Percentiles rank a stretch among this genome's conserved stretches.
These are phyloP conservation scores for Hanseniaspora valbyensis DNA, from an alignment of 805 yeast genomes.

Conservation along the genomic window DNA sequence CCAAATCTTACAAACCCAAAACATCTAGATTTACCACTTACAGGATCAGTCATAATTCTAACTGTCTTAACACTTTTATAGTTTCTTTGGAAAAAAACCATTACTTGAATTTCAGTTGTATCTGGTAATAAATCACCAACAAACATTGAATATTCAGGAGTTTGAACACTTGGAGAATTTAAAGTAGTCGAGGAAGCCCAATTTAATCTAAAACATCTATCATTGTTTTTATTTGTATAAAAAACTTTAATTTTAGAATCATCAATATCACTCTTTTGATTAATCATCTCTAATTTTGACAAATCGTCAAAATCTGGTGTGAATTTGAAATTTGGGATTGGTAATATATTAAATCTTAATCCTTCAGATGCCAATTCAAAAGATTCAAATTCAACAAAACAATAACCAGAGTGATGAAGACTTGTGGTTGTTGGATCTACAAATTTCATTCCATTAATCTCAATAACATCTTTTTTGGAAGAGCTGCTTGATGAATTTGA, in stretches of 20 bases:
- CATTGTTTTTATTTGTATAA: slow-evolving; percentile 31
- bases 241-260: slow-evolving; percentile 9
- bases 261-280: background rate
- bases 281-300: background rate
- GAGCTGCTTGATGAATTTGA: slow-evolving; percentile 15
- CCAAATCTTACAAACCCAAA: slow-evolving; percentile 73
- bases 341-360: slow-evolving; percentile 51
- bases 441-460: slow-evolving; percentile 27
- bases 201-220: slow-evolving; percentile 59
- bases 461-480: slow-evolving; percentile 17
- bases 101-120: slow-evolving; percentile 68
- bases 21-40: slow-evolving; percentile 64
- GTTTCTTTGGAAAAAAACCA: slow-evolving; percentile 58
- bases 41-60: slow-evolving; percentile 76
- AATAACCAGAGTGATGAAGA: slow-evolving; percentile 50
- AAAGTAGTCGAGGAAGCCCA: slow-evolving; percentile 82
- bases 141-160: slow-evolving; percentile 66
- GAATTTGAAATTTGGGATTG: slow-evolving; percentile 41
- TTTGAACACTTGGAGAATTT: slow-evolving; percentile 55
- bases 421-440: slow-evolving; percentile 28
- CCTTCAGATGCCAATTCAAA: slow-evolving; percentile 63
- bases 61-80: slow-evolving; percentile 65
- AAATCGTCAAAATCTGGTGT: slow-evolving; percentile 17
- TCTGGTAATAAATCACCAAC: slow-evolving; percentile 75
- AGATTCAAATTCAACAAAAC: slow-evolving; percentile 63